Conservation (phyloP, 148 eudicot species). For the Rhododendron ovatum region DNA sequence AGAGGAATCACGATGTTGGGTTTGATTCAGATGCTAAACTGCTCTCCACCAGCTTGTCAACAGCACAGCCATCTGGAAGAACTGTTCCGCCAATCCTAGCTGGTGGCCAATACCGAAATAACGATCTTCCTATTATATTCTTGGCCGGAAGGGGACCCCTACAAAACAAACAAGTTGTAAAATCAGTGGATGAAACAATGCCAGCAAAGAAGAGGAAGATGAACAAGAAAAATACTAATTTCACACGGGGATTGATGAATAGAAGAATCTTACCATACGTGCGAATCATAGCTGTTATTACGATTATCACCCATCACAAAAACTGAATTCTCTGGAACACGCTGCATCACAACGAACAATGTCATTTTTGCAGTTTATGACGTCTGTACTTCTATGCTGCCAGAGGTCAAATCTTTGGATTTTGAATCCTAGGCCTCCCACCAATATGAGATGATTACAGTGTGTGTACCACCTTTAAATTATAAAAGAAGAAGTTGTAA, state of each 20-base stretch:
- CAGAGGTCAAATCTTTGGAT: background rate
- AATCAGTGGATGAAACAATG: background rate
- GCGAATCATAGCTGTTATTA: conserved; percentile 97
- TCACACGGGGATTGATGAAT: background rate
- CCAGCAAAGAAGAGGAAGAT: background rate
- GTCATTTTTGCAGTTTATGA: background rate
- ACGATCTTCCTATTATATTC: conserved; percentile 85
- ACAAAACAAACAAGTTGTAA: background rate
- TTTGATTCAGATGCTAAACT: conserved; percentile 33
- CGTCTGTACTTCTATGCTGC: background rate
- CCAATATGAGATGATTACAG: background rate
- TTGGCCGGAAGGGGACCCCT: conserved; percentile 95
- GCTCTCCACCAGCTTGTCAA: conserved; percentile 45
- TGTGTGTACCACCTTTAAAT: background rate
- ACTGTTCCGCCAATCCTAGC: conserved; percentile 75
- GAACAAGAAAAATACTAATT: background rate
- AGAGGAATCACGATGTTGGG: background rate
- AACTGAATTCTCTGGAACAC: conserved; percentile 76
- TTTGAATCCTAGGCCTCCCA: background rate
- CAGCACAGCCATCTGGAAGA: conserved; percentile 62
- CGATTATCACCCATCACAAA: conserved; percentile 99
- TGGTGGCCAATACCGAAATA: conserved; percentile 91
- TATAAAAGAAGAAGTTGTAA: background rate
- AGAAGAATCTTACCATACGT: conserved; percentile 54
- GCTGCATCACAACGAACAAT: conserved; percentile 35